Base-by-base conservation (phyloP, 768 basidiomycete genomes). In the Boletus reticuloceps region DNA sequence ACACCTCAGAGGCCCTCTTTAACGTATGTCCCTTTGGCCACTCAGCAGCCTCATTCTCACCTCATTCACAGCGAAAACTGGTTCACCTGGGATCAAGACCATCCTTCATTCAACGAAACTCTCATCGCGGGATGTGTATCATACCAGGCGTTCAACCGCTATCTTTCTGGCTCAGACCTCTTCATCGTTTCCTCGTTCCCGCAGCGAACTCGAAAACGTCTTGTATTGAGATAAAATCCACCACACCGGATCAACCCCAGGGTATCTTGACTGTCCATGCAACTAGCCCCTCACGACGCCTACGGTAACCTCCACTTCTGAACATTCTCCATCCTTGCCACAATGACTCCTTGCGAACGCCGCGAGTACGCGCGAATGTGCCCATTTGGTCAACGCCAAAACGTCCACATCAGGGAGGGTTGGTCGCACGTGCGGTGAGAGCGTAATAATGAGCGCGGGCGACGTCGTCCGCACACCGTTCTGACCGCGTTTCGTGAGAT, bases 111-210 rank as follows among this genome's bases (percentile, higher is more conserved):
- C 64, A 79, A 88, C 73, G 88, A 91, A 69, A 82, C 82, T 3
- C 79, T 91, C 54, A 81, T 91, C 41, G 86, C 89, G 1, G 82
- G 84, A 20, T 88, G 83, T 62, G 88, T 90, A n/a, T 85, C 89
- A 6, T 92, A 92, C 71, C 79, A 86, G 59, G 87, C 89, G 4
- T 83, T 92, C 63, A 82, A 82, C 61, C 85, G 89, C 51, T 92
- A 83, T 61, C 79, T 91, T 46, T 75, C 76, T 39, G 89, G 87
- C 31, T 77, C 81, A 47, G 88, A 91, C 73, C 73, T n/a, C n/a
- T n/a, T n/a, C n/a, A n/a, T n/a, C n/a, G n/a, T n/a, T 84, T 87
- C 64, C 91, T 17, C 77, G 82, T 34, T 83, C 82, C 16, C 77
- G 80, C 58, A 69, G 65, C 48, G 87, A 91, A 62, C 81, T 93